These are phyloP conservation scores for Aristolochia californica DNA, from an alignment of 164 flowering plant genomes.

Conservation along the genomic window DNA sequence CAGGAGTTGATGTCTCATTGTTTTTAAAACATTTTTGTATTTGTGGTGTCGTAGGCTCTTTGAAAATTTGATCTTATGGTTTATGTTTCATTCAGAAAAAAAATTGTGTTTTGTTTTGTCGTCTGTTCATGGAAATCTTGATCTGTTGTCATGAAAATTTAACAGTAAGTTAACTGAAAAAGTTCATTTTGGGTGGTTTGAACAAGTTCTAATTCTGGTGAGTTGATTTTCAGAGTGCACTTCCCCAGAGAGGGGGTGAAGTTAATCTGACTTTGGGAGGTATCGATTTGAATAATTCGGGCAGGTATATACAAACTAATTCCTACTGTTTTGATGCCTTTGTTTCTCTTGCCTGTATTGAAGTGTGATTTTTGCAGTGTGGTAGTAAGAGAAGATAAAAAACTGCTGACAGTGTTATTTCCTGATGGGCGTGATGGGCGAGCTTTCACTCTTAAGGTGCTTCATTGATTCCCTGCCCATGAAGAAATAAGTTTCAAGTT, in stretches of 20 bases:
- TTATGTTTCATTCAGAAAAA: too few relatives aligned
- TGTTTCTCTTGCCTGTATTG: neutral
- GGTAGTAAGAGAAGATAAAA: constrained; percentile 94
- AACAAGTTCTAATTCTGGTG: neutral
- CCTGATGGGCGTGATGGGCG: constrained; percentile 99
- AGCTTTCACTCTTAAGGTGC: constrained; percentile 96
- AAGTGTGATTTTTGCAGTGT: constrained; percentile 45
- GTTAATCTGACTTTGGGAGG: constrained; percentile 98
- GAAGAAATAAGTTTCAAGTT: neutral
- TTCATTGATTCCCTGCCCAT: constrained; percentile 1
- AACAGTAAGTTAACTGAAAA: too few relatives aligned
- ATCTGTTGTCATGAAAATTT: too few relatives aligned
- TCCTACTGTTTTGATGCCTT: neutral
- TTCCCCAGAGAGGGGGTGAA: constrained; percentile 95
- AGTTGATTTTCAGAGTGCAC: constrained; percentile 53
- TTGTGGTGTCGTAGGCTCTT: too few relatives aligned
- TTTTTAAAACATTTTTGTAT: too few relatives aligned
- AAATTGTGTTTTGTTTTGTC: too few relatives aligned
- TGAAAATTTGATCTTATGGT: too few relatives aligned
- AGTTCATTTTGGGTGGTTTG: too few relatives aligned
- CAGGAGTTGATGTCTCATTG: too few relatives aligned
- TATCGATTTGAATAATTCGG: constrained; percentile 95
- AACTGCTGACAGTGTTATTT: constrained; percentile 83
- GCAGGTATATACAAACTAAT: constrained; percentile 48
- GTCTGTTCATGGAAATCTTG: too few relatives aligned